Evolutionary conservation across 108 stramenopile species (phyloP).

Genomic region (Stephanodiscus triporus): DNA sequence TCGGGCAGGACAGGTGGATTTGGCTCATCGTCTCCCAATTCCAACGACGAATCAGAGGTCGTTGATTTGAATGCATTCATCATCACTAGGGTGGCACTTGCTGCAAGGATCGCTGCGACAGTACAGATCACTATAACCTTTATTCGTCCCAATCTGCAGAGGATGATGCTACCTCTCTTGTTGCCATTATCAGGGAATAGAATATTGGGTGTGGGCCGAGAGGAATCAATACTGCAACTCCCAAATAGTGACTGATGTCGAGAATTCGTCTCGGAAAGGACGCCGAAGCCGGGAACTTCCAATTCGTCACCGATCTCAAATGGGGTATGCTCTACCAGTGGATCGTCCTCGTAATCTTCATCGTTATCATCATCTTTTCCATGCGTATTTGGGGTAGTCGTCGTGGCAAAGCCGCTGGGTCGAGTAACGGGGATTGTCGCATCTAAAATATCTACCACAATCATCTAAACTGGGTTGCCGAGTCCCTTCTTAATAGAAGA

Average conservation of each 20-base stretch:
- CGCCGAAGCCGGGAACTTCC: not conserved
- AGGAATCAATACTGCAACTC: not conserved
- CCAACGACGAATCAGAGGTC: not conserved
- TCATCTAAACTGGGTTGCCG: no score
- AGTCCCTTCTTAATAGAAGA: no score
- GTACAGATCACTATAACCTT: constrained; percentile 1
- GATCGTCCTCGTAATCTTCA: not conserved
- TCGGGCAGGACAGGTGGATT: constrained; percentile 45
- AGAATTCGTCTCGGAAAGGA: not conserved
- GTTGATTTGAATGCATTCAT: not conserved
- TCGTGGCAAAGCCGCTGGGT: no score
- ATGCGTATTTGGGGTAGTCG: no score
- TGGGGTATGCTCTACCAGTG: not conserved
- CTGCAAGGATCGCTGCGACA: constrained; percentile 7
- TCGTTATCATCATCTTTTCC: not conserved
- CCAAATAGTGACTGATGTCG: not conserved
- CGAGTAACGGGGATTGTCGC: no score
- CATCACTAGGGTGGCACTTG: not conserved
- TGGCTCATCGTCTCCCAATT: constrained; percentile 25
- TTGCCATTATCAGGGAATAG: not conserved
- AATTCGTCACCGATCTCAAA: not conserved
- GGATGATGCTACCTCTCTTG: not conserved
- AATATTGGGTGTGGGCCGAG: not conserved
- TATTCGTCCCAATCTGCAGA: not conserved
- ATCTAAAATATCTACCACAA: no score